Evolutionary conservation across 139 green algal genomes (phyloP), one percentile per base, ranked within the genome.

Genomic region (Eudorina sp.): DNA sequence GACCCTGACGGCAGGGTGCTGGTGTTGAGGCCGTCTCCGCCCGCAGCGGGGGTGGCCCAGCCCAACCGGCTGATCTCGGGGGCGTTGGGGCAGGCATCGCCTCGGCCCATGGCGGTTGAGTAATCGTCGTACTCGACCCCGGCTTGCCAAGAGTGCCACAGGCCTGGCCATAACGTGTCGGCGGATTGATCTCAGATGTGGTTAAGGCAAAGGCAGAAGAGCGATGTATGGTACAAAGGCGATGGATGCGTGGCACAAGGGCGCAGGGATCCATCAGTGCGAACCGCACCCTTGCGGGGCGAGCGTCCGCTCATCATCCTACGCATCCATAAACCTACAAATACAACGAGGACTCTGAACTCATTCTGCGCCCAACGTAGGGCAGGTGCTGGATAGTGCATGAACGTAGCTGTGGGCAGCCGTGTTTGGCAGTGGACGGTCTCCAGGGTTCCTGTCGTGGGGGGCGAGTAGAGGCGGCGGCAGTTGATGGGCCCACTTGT

Each of bases 11-110:
- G 58, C 58, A 86, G n/a, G 14, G 31, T 23, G 6, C 60, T 4
- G 7, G 79, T 14, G 43, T 62, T 86, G 40, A 86, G 14, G 27
- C 60, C 58, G 29, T n/a, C 62, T 41, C 55, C 58, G 7, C n/a
- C 41, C 3, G 40, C 29, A 3, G 43, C 79, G 1, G 79, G 41
- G 1, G 79, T 31, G 58, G 79, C 41, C 79, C 79, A 86, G 25
- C 62, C 62, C 79, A 86, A 45, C 8, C 60, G 60, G 13, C 29
- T 48, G 16, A 86, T 53, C 79, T 86, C 79, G 11, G 79, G 21
- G 41, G 60, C 60, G 55, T 76, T 86, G 60, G 79, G 79, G 79
- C 79, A 86, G 29, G 79, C 43, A 14, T 86, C 36, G 43, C 58
- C 79, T 0, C 58, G 58, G 43, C 79, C 79, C 79, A 86, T 86